Conservation (phyloP, 2,329 filamentous ascomycete species). For the Triangularia verruculosa region DNA sequence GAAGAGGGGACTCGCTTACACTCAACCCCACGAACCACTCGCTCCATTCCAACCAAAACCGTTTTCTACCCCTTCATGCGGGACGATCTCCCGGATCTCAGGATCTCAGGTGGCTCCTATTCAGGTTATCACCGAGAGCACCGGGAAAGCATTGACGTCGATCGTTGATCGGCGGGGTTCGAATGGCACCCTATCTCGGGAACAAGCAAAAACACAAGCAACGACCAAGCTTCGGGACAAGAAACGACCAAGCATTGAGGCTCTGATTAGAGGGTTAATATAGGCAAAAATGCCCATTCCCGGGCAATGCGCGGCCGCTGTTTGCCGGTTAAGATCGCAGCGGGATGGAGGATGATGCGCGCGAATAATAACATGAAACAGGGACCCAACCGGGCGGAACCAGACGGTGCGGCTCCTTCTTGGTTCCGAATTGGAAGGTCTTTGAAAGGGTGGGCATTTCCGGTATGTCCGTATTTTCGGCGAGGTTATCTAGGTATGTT, state of each 20-base stretch:
- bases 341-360: constrained; percentile 13
- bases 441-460: background rate
- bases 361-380: constrained; percentile 17
- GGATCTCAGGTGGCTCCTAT: background rate
- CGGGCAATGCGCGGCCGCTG: constrained; percentile 15
- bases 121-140: background rate
- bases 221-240: background rate
- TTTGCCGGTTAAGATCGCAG: constrained; percentile 15
- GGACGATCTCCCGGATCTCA: background rate
- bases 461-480: background rate
- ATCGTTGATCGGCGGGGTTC: background rate
- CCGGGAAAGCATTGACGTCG: background rate
- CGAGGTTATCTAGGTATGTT: background rate
- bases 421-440: background rate
- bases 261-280: constrained; percentile 14
- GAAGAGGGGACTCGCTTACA: no score
- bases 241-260: background rate
- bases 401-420: background rate
- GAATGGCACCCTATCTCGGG: background rate
- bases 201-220: no score
- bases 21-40: background rate
- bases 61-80: background rate
- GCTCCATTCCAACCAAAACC: background rate
- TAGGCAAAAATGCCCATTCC: constrained; percentile 23
- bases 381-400: constrained; percentile 1